Evolutionary conservation across 2,329 filamentous ascomycete species (phyloP), one percentile per base, ranked within the genome.

Genomic region (Monilinia fructicola): DNA sequence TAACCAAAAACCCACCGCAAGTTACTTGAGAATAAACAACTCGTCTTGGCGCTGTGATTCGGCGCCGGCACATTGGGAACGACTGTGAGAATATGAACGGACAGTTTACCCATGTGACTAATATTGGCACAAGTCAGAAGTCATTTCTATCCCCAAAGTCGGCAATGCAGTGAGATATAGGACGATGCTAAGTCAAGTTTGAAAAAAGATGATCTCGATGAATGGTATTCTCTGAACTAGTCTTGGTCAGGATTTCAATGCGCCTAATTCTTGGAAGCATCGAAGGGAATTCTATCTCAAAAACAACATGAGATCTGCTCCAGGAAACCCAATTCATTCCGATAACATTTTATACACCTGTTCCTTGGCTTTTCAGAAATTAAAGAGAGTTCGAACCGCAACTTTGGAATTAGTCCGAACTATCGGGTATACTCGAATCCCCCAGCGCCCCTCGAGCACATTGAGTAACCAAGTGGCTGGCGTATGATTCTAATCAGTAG

Each of bases 11-110:
- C 96, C 40, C 89, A 95, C 75, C 86, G 87, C 0, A 89, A 88
- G 1, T 80, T 96, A 54, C 70, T 93, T n/a, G 79, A 81, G 26
- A 93, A 94, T 75, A 84, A 86, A 2, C 85, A 86, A 70, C 90
- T 91, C 46, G 81, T 93, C 69, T 81, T 96, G 35, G 79, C 94
- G 52, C 92, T 91, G 63, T 92, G 96, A 78, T 90, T 95, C 88
- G 92, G 91, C 0, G 95, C 92, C 1, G 91, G 84, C 81, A 93
- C 90, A 0, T 79, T 85, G 44, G 91, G 89, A 79, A 81, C 76
- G 3, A 56, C 12, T 52, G 14, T 54, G 9, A 35, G 18, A 4
- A 58, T 18, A 23, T 16, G 31, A 2, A 4, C 10, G 9, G 3
- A 21, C 26, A 1, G 18, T 2, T 50, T 48, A 28, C 3, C 54